Percentiles rank a stretch among this genome's conserved stretches.
phyloP scores from a whole-genome alignment of 2,329 filamentous ascomycete species.

The Fusarium sacchari region DNA sequence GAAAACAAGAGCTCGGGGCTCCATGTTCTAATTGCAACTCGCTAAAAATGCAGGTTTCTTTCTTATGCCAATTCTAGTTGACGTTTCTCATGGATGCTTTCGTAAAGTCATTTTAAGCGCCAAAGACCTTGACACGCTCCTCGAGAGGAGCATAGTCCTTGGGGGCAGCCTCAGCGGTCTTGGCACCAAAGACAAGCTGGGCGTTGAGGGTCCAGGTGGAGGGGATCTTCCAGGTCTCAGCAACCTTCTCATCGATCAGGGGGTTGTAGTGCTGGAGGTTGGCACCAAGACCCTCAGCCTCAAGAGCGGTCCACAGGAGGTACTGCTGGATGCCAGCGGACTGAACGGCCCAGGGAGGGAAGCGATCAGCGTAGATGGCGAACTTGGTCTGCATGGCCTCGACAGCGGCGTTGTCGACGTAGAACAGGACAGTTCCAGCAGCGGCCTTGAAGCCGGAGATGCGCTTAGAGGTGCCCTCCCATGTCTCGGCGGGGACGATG shows the following conservation, averaged over 20 bases:
- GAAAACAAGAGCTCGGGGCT: neutral
- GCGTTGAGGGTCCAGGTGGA: slow-evolving; percentile 79
- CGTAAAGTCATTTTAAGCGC: slow-evolving; percentile 52
- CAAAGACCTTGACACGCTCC: slow-evolving; percentile 73
- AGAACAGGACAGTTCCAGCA: slow-evolving; percentile 89
- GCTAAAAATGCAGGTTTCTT: slow-evolving; percentile 23
- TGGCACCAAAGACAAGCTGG: slow-evolving; percentile 85
- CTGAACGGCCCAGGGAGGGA: slow-evolving; percentile 81
- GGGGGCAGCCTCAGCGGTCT: slow-evolving; percentile 63
- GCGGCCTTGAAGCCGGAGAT: slow-evolving; percentile 71
- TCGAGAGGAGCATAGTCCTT: slow-evolving; percentile 74
- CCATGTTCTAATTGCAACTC: slow-evolving; percentile 12
- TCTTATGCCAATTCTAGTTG: slow-evolving; percentile 1
- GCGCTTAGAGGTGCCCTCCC: slow-evolving; percentile 60
- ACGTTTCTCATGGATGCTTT: slow-evolving; percentile 5
- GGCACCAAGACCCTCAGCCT: slow-evolving; percentile 84
- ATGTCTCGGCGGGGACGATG: slow-evolving; percentile 73
- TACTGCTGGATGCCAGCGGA: slow-evolving; percentile 82
- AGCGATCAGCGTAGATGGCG: slow-evolving; percentile 80
- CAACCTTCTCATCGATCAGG: slow-evolving; percentile 78
- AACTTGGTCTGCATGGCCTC: slow-evolving; percentile 74
- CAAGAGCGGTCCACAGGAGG: slow-evolving; percentile 82
- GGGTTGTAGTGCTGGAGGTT: slow-evolving; percentile 97
- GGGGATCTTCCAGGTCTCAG: slow-evolving; percentile 75
- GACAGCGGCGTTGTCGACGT: slow-evolving; percentile 78